Evolutionary conservation across 805 yeast genomes (phyloP), one percentile per base, ranked within the genome.

Genomic region (Yamadazyma tumulicola): DNA sequence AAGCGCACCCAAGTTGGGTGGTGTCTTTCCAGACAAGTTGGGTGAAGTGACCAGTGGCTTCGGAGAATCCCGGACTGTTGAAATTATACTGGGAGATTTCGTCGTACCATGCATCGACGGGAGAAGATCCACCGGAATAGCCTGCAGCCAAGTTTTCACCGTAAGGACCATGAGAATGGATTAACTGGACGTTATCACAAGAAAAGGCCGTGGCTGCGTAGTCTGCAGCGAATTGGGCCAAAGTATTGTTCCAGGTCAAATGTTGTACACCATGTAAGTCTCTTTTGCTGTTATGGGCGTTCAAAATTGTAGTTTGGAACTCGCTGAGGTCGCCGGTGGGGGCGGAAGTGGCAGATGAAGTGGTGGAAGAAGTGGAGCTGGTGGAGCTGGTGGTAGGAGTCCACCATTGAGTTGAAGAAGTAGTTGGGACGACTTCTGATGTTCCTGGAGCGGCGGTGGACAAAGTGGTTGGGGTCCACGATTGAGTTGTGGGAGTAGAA

Each of bases 111-210:
- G 82, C 78, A 41, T 79, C 81, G 25, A 81, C 83, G 3, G 86
- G 84, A 14, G 45, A 35, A 19, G 67, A 51, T 19, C 75, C 78
- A 3, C 74, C 80, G 4, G 75, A 58, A 46, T 71, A 71, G 41
- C 87, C 91, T 26, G 77, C 72, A 12, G 88, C 89, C 45, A 84
- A 67, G 62, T 84, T 84, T 55, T 84, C 91, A 62, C 93, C 93
- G 54, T 79, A 80, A 12, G 72, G 72, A 10, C 81, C 79, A 23
- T 70, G 66, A 14, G 87, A 78, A 59, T 84, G 91, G 12, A 69
- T 57, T 46, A 83, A 64, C 35, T 64, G 58, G 44, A 83, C 86
- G 6, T 79, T 74, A 46, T 67, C 62, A 52, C 85, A 83, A 26
- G 68, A 61, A 49, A 73, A 72, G 12, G 52, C 39, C 29, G 64